Evolutionary conservation across 345 rosid species (phyloP).

Genomic region (Pistacia integerrima): DNA sequence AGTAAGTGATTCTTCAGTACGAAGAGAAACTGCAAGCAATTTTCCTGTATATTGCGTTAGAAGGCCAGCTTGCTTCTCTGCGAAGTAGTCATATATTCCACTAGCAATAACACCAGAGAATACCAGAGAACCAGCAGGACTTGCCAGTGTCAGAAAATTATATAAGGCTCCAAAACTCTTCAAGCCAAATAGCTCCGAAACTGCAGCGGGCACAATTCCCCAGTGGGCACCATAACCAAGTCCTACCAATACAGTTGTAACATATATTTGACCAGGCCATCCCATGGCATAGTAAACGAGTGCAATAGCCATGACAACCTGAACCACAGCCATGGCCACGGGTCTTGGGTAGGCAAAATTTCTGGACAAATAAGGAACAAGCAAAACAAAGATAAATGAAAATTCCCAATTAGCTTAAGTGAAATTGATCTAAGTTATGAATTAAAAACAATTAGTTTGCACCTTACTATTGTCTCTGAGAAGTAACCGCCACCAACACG

Average conservation of each 20-base stretch:
- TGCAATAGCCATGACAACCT: slow-evolving; percentile 63
- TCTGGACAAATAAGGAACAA: slow-evolving; percentile 30
- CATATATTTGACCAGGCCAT: slow-evolving; percentile 65
- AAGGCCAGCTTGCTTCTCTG: slow-evolving; percentile 54
- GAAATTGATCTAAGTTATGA: background rate
- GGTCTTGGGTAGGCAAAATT: slow-evolving; percentile 63
- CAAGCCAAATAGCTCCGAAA: slow-evolving; percentile 69
- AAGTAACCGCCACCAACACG: slow-evolving; percentile 92
- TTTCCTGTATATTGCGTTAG: background rate
- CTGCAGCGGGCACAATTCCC: slow-evolving; percentile 63
- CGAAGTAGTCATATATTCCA: slow-evolving; percentile 71
- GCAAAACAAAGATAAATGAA: background rate
- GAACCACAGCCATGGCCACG: slow-evolving; percentile 62
- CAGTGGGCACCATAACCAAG: slow-evolving; percentile 71
- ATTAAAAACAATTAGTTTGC: slow-evolving; percentile 18
- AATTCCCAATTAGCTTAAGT: background rate
- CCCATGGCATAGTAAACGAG: slow-evolving; percentile 60
- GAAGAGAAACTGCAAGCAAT: slow-evolving; percentile 3
- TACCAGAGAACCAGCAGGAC: slow-evolving; percentile 65
- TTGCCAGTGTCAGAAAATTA: slow-evolving; percentile 59
- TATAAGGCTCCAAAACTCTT: slow-evolving; percentile 75
- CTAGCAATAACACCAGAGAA: slow-evolving; percentile 83
- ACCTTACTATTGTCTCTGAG: slow-evolving; percentile 79
- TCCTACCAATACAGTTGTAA: slow-evolving; percentile 56
- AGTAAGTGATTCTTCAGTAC: slow-evolving; percentile 38